Conservation (phyloP, 2,329 filamentous ascomycete genomes). For the Dryadomyces quercivorus region DNA sequence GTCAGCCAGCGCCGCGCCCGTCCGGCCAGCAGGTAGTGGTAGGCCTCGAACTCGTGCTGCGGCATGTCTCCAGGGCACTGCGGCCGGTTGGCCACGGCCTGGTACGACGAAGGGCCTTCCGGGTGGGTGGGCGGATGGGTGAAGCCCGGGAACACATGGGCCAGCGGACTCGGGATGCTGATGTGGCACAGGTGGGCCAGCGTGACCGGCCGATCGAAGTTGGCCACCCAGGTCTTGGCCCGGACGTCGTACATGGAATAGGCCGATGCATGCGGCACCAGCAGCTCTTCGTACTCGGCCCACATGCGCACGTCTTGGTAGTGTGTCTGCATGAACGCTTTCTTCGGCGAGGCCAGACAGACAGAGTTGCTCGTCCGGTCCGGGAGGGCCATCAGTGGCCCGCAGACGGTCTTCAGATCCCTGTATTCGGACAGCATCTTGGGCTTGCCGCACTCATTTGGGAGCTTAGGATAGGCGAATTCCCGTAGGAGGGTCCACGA, state of each 20-base stretch:
- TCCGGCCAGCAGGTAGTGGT: slow-evolving; percentile 34
- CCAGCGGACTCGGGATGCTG: slow-evolving; percentile 18
- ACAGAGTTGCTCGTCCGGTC: background rate
- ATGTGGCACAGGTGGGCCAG: slow-evolving; percentile 32
- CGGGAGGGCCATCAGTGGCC: background rate
- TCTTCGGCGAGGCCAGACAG: slow-evolving; percentile 4
- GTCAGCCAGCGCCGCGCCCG: slow-evolving; percentile 32
- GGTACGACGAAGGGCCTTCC: slow-evolving; percentile 37
- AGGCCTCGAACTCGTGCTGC: slow-evolving; percentile 39
- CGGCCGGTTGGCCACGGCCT: slow-evolving; percentile 35
- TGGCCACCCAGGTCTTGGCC: slow-evolving; percentile 25
- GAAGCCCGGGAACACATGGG: slow-evolving; percentile 21
- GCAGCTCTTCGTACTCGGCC: slow-evolving; percentile 25
- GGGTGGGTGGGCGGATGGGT: slow-evolving; percentile 19
- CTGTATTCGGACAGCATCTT: background rate
- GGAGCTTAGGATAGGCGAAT: slow-evolving; percentile 14
- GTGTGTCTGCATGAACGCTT: slow-evolving; percentile 26
- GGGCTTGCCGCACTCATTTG: background rate
- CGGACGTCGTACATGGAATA: slow-evolving; percentile 34
- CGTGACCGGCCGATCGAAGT: slow-evolving; percentile 18
- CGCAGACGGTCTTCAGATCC: slow-evolving; percentile 6
- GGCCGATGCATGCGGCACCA: slow-evolving; percentile 31
- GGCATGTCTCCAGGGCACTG: slow-evolving; percentile 33
- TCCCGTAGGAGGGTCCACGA: slow-evolving; percentile 25
- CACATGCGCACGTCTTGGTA: slow-evolving; percentile 30